Conservation (phyloP, 257 asterid genomes). For the Solanum megistacrolobum region DNA sequence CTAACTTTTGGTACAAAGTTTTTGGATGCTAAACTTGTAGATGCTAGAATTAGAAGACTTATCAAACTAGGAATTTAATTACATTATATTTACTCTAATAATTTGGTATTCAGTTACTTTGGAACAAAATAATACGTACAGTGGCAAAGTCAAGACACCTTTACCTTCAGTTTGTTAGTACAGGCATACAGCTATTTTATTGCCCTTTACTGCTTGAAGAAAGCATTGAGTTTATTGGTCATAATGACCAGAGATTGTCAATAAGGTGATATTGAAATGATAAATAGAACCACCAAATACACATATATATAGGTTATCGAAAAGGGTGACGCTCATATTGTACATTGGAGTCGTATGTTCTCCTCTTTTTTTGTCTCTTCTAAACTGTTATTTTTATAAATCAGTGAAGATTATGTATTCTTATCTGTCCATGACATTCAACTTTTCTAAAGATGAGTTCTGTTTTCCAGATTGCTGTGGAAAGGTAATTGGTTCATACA, state of each 20-base stretch:
- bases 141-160: neutral
- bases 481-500: slow-evolving; percentile 91
- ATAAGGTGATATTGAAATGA: neutral
- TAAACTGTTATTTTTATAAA: neutral
- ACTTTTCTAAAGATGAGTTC: neutral
- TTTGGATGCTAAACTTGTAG: neutral
- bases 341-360: neutral
- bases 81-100: neutral
- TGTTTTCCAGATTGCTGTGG: slow-evolving; percentile 64
- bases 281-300: neutral
- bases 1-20: neutral
- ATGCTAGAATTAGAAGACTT: neutral
- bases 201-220: neutral
- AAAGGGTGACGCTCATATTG: neutral
- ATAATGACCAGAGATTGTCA: neutral
- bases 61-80: neutral
- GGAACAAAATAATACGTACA: neutral
- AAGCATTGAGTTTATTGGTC: neutral
- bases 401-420: neutral
- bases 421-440: neutral
- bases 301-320: neutral
- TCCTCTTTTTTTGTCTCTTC: neutral
- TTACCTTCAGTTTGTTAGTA: neutral
- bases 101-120: neutral
- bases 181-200: neutral